Percentiles rank a stretch among this genome's conserved stretches.
These are phyloP conservation scores for Ophiostoma australiae DNA, from an alignment of 2,329 filamentous ascomycete genomes.

Conservation along the genomic window DNA sequence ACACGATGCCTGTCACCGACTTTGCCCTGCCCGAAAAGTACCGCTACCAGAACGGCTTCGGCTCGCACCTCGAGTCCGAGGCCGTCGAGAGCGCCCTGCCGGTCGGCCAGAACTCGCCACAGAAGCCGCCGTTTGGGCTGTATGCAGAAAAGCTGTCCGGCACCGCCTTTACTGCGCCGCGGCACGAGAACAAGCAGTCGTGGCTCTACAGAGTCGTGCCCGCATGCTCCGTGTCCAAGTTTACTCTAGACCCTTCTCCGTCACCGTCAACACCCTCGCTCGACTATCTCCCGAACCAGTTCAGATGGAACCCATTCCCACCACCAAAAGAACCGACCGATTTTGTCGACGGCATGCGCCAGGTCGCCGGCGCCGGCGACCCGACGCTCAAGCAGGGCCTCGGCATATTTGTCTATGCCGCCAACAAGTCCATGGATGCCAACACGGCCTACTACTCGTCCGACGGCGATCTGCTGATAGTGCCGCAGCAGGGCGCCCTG, in stretches of 20 bases:
- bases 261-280: constrained; percentile 35
- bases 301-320: constrained; percentile 74
- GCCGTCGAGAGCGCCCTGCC: constrained; percentile 70
- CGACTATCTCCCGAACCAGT: constrained; percentile 73
- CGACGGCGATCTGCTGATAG: constrained; percentile 72
- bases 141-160: constrained; percentile 77
- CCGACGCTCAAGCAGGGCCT: constrained; percentile 72
- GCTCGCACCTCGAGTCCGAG: constrained; percentile 73
- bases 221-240: constrained; percentile 57
- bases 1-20: constrained; percentile 41
- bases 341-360: constrained; percentile 56
- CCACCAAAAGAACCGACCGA: constrained; percentile 45
- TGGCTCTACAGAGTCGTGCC: constrained; percentile 69
- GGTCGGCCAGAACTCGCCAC: constrained; percentile 72
- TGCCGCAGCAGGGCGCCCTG: constrained; percentile 67
- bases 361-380: constrained; percentile 75
- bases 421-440: constrained; percentile 70
- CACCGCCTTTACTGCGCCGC: constrained; percentile 65
- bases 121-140: constrained; percentile 71
- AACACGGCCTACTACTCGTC: constrained; percentile 77
- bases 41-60: constrained; percentile 73
- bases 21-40: constrained; percentile 56
- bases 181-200: constrained; percentile 63
- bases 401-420: constrained; percentile 76
- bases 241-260: constrained; percentile 34